Conservation (phyloP, 345 rosid genomes). For the Turnera subulata region DNA sequence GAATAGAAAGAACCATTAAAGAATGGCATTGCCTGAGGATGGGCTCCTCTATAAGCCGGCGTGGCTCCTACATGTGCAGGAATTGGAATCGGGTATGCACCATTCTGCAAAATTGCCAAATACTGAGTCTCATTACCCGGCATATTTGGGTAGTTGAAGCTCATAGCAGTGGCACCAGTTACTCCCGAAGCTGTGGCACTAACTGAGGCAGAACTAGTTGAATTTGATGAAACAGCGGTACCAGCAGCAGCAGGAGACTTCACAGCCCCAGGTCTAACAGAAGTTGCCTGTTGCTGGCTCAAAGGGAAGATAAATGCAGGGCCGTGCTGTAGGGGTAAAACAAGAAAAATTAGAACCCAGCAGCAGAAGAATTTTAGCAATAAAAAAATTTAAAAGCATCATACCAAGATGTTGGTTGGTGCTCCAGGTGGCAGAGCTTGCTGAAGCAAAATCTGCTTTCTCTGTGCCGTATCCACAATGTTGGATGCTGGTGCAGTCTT, state of each 20-base stretch:
- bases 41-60: slow-evolving; percentile 68
- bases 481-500: slow-evolving; percentile 52
- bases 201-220: slow-evolving; percentile 41
- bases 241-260: slow-evolving; percentile 51
- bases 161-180: slow-evolving; percentile 62
- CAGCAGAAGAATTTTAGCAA: background rate
- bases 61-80: slow-evolving; percentile 84
- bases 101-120: slow-evolving; percentile 85
- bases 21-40: slow-evolving; percentile 69
- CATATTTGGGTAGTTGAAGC: slow-evolving; percentile 76
- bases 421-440: slow-evolving; percentile 80
- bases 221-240: slow-evolving; percentile 33
- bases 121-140: slow-evolving; percentile 84
- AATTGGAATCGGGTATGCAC: slow-evolving; percentile 70
- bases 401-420: slow-evolving; percentile 71
- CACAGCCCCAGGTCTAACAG: slow-evolving; percentile 62
- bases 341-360: background rate
- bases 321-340: slow-evolving; percentile 49
- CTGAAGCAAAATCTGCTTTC: slow-evolving; percentile 83
- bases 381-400: slow-evolving; percentile 3
- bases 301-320: slow-evolving; percentile 88
- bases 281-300: slow-evolving; percentile 78
- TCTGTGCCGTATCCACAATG: slow-evolving; percentile 54
- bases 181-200: slow-evolving; percentile 51
- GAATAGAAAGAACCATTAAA: slow-evolving; percentile 85